Evolutionary conservation across 257 asterid genomes (phyloP), one percentile per base, ranked within the genome.

Genomic region (Scutellaria minor): DNA sequence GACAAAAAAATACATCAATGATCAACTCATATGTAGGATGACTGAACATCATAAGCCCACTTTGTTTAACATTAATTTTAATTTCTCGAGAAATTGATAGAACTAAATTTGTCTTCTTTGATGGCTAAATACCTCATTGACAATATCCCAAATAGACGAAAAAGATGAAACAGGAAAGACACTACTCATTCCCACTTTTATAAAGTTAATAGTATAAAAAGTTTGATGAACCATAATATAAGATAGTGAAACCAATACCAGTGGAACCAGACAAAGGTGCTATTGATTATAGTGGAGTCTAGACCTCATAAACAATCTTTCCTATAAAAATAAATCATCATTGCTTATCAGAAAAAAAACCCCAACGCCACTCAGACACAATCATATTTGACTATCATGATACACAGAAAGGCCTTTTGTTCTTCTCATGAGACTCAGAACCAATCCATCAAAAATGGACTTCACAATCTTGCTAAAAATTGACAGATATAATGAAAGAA

Each of bases 271-370:
- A 82, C 83, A 83, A 84, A 80, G 83, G 82, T 74, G 78, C 78
- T 64, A 79, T 76, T 74, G 37, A 81, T 80, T 54, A 70, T 77
- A 81, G 83, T 87, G 91, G 87, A 85, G 72, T 73, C 57, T 72
- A 80, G 85, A 78, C 84, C 81, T 81, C 84, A 80, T 60, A 66
- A 77, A 83, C 81, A 81, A 78, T 81, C 82, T 80, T 77, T 78
- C 83, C 72, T 73, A 70, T 84, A 80, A 74, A 85, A 81, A 55
- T 77, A 69, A 4, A 0, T 75, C 77, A 82, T 80, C 82, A 77
- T 84, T 80, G 79, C 85, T 84, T 76, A 82, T 72, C 79, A 71
- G 75, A 76, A 75, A 84, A 83, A 76, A 46, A 4, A 0, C 12
- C 82, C 56, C 55, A 69, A 76, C 67, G 80, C 86, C 89, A 85